These are phyloP conservation scores for Ceratocystis variospora DNA, from an alignment of 2,329 filamentous ascomycete genomes.

Conservation along the genomic window DNA sequence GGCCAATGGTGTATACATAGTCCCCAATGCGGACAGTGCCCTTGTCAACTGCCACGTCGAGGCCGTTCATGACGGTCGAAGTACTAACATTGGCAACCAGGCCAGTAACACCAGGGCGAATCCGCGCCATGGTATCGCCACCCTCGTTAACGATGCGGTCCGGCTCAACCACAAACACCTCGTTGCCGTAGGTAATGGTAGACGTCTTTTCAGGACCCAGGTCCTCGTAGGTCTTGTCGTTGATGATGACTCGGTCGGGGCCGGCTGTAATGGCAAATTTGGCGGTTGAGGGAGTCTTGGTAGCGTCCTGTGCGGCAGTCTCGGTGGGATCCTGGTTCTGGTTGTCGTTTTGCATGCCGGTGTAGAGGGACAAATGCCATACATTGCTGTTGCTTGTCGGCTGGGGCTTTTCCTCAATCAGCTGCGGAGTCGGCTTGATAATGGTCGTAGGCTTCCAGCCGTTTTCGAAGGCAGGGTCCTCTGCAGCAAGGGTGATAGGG, in stretches of 20 bases:
- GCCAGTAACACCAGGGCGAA: conserved; percentile 26
- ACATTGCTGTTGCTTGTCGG: neutral
- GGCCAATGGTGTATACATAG: conserved; percentile 31
- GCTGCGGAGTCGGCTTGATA: neutral
- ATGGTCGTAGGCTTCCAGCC: neutral
- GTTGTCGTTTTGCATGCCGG: neutral
- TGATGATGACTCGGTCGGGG: conserved; percentile 35
- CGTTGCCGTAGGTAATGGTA: conserved; percentile 30
- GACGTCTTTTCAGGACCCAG: conserved; percentile 29
- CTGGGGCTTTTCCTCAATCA: neutral
- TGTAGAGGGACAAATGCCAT: conserved; percentile 2
- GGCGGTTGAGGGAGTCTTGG: conserved; percentile 7
- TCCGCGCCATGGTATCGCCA: conserved; percentile 31
- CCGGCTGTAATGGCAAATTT: conserved; percentile 33
- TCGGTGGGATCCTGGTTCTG: neutral
- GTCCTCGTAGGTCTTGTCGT: conserved; percentile 32
- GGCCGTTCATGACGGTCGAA: conserved; percentile 28
- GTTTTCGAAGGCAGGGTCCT: too few species aligned
- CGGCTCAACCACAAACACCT: conserved; percentile 37
- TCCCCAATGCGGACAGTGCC: conserved; percentile 32
- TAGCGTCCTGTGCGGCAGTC: neutral
- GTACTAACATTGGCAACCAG: conserved; percentile 27
- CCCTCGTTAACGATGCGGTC: conserved; percentile 22
- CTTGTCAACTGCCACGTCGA: conserved; percentile 32
- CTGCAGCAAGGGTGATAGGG: neutral